A percentile compares a stretch with the other conserved stretches of the same genome.
phyloP scores from a whole-genome alignment of 441 rosid species.

The Arabidopsis hybrid region DNA sequence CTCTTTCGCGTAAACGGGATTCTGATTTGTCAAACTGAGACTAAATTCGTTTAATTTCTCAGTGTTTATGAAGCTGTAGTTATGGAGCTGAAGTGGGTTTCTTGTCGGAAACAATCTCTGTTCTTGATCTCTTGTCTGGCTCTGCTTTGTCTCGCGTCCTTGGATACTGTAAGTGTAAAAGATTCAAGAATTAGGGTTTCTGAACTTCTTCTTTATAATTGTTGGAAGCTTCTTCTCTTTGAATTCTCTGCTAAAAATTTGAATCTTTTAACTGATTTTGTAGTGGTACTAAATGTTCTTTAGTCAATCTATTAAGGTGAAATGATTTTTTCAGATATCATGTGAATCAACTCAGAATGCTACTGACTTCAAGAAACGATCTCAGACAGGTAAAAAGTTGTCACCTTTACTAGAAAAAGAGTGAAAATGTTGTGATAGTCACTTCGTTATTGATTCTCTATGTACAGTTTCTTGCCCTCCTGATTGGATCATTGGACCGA shows the following conservation, averaged over 20 bases:
- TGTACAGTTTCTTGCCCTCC: conserved; percentile 67
- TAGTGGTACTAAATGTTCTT: neutral
- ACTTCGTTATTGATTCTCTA: conserved; percentile 14
- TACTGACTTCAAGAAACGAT: conserved; percentile 28
- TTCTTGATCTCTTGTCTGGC: conserved; percentile 46
- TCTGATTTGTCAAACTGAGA: neutral
- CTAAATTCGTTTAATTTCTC: neutral
- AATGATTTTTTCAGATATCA: conserved; percentile 31
- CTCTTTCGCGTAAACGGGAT: conserved; percentile 7
- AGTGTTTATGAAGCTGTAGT: conserved; percentile 39
- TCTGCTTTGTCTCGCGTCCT: conserved; percentile 42
- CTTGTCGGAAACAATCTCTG: conserved; percentile 41
- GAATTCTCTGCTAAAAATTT: neutral
- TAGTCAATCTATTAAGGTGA: neutral
- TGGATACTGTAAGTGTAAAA: conserved; percentile 59
- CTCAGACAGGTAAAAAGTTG: conserved; percentile 24
- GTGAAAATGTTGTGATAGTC: too few species aligned
- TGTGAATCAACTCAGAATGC: conserved; percentile 36
- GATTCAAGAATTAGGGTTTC: conserved; percentile 32
- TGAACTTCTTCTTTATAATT: neutral
- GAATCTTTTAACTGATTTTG: neutral
- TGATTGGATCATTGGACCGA: conserved; percentile 64
- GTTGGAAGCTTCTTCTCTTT: too few species aligned
- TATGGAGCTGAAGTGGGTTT: conserved; percentile 51
- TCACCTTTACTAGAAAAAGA: conserved; percentile 7